Evolutionary conservation across 2,329 filamentous ascomycete species (phyloP).

Genomic region (Coniochaeta ligniaria): DNA sequence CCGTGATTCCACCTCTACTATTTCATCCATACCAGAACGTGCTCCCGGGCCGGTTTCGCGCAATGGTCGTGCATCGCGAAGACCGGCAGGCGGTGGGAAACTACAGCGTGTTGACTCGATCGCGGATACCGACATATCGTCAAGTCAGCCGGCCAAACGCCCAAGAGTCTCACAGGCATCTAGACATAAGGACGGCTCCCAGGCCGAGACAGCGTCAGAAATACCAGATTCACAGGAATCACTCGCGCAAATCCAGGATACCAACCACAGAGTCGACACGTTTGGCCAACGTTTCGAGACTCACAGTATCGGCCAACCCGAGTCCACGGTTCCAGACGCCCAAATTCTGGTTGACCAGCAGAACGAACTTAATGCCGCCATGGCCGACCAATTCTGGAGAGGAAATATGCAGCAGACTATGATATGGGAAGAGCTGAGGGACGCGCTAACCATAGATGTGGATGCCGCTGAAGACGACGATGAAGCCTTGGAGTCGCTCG

Average conservation of each 20-base stretch:
- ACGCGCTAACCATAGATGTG: neutral
- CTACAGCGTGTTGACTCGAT: neutral
- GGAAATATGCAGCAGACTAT: neutral
- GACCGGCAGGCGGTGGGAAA: neutral
- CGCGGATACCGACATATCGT: neutral
- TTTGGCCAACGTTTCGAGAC: neutral
- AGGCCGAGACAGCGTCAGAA: neutral
- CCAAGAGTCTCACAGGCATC: neutral
- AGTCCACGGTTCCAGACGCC: neutral
- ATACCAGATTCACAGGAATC: neutral
- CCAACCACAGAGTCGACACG: neutral
- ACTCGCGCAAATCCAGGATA: neutral
- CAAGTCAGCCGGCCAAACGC: neutral
- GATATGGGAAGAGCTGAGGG: neutral
- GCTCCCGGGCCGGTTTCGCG: neutral
- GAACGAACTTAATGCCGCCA: neutral
- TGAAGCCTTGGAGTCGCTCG: neutral
- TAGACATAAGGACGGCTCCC: neutral
- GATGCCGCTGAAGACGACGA: neutral
- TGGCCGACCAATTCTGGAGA: neutral
- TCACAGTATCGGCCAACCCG: neutral
- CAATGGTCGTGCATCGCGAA: neutral
- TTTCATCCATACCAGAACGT: neutral
- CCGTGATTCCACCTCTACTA: neutral
- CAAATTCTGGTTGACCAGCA: neutral